Conservation (phyloP, 768 basidiomycete species). For the Leccinum variicolor region DNA sequence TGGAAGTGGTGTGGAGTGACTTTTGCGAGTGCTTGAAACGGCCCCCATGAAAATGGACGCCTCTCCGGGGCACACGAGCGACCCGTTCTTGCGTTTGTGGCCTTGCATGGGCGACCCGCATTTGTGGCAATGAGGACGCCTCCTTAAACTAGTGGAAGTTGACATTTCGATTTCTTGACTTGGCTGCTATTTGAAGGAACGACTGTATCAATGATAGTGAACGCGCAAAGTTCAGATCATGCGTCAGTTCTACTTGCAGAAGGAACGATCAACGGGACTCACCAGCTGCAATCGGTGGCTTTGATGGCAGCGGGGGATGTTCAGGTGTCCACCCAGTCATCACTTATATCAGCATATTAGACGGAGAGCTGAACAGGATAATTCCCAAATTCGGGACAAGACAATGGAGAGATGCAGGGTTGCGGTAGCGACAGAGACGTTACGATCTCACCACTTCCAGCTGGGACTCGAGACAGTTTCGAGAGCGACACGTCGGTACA, state of each 20-base stretch:
- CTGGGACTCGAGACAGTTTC: not conserved
- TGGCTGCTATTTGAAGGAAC: conserved; percentile 1
- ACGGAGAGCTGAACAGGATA: conserved; percentile 11
- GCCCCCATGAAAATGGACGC: conserved; percentile 14
- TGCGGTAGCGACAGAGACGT: conserved; percentile 20
- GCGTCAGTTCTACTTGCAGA: conserved; percentile 5
- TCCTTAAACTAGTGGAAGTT: conserved; percentile 28
- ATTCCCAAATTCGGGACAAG: conserved; percentile 24
- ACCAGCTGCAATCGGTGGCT: conserved; percentile 25
- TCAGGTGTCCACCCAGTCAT: conserved; percentile 1
- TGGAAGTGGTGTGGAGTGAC: conserved; percentile 22
- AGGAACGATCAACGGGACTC: conserved; percentile 8
- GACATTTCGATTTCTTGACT: conserved; percentile 19
- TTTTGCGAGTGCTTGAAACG: conserved; percentile 10
- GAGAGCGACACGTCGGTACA: conserved; percentile 1
- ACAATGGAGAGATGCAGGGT: conserved; percentile 9
- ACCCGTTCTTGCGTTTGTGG: conserved; percentile 31
- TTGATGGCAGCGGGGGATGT: conserved; percentile 22
- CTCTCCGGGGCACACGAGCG: conserved; percentile 26
- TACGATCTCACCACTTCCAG: not conserved
- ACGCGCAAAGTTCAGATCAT: not conserved
- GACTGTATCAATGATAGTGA: not conserved
- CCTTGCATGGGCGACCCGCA: conserved; percentile 33
- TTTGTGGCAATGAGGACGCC: conserved; percentile 34
- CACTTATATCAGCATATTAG: conserved; percentile 23